Evolutionary conservation across 2,329 filamentous ascomycete genomes (phyloP).

Genomic region (Scedosporium dehoogii): DNA sequence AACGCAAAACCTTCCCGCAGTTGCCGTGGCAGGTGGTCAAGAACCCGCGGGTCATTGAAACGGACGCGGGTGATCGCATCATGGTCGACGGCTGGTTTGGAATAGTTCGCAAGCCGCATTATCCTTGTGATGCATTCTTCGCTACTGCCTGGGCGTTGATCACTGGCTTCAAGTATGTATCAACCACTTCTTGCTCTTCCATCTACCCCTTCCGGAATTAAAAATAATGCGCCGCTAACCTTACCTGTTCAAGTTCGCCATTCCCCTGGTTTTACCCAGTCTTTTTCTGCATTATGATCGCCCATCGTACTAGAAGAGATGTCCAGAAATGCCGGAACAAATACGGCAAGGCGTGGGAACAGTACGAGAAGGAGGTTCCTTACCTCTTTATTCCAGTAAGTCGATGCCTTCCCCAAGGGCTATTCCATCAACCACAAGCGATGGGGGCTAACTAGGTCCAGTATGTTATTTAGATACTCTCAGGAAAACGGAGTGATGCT

Average conservation of each 20-base stretch:
- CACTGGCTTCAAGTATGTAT: constrained; percentile 33
- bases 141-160: constrained; percentile 39
- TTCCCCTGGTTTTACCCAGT: constrained; percentile 88
- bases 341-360: constrained; percentile 72
- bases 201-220: not conserved
- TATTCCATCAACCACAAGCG: too few species aligned
- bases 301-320: constrained; percentile 67
- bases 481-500: too few species aligned
- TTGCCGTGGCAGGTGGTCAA: constrained; percentile 75
- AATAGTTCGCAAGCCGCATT: constrained; percentile 53
- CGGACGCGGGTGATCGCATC: constrained; percentile 63
- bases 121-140: constrained; percentile 39
- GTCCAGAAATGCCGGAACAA: constrained; percentile 67
- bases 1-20: constrained; percentile 77
- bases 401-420: not conserved
- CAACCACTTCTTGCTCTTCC: too few species aligned
- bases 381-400: constrained; percentile 71
- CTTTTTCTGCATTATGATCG: constrained; percentile 76
- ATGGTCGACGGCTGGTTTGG: constrained; percentile 82
- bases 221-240: not conserved
- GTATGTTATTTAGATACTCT: too few species aligned
- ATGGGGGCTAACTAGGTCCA: too few species aligned
- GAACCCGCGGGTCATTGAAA: constrained; percentile 70
- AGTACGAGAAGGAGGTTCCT: constrained; percentile 70
- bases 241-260: constrained; percentile 39